Evolutionary conservation across 345 rosid species (phyloP).

Genomic region (Litchi chinensis): DNA sequence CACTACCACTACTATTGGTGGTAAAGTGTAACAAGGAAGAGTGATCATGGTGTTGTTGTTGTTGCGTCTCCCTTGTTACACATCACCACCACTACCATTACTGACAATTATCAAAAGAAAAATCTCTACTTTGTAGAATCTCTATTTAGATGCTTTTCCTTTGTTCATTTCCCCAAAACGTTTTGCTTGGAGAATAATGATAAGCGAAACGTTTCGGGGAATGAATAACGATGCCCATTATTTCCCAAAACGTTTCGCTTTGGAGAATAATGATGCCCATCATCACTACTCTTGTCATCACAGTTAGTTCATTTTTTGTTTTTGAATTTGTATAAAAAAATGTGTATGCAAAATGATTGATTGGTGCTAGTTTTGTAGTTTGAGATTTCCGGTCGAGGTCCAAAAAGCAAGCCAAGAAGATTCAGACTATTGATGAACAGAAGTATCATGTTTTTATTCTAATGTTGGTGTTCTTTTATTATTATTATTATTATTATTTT

Average conservation of each 20-base stretch:
- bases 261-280: not conserved
- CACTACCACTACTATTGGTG: too few relatives aligned
- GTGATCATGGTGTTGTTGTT: too few relatives aligned
- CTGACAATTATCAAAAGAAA: too few relatives aligned
- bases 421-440: constrained; percentile 73
- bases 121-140: too few relatives aligned
- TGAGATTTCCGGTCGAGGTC: constrained; percentile 76
- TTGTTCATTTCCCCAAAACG: not conserved
- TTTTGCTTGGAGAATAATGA: constrained; percentile 32
- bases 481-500: too few relatives aligned
- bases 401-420: constrained; percentile 70
- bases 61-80: too few relatives aligned
- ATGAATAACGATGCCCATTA: too few relatives aligned
- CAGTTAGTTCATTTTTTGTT: constrained; percentile 36
- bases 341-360: not conserved
- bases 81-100: too few relatives aligned
- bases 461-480: not conserved
- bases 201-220: too few relatives aligned
- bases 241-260: too few relatives aligned
- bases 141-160: too few relatives aligned
- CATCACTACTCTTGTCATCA: constrained; percentile 40
- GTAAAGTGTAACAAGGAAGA: too few relatives aligned
- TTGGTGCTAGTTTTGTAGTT: constrained; percentile 9
- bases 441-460: constrained; percentile 39
- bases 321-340: constrained; percentile 6